Percentiles rank a stretch among this genome's conserved stretches.
Conservation (phyloP, 176 grass and related monocot species). For the Ensete ventricosum region DNA sequence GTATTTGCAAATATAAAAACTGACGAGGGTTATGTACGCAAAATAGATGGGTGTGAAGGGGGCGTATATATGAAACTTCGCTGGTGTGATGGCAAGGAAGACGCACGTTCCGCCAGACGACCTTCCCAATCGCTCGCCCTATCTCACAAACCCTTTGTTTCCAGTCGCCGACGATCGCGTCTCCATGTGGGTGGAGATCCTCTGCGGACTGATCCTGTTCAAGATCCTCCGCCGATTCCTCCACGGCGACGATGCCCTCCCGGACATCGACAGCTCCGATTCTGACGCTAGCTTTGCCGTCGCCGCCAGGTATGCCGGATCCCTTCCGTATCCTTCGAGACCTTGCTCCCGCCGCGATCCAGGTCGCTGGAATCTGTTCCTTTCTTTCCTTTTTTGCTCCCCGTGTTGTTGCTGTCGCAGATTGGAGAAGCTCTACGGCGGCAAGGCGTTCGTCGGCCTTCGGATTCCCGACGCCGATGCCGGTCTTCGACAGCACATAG, state of each 20-base stretch:
- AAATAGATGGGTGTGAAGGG: too few relatives aligned
- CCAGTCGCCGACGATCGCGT: neutral
- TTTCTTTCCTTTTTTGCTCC: neutral
- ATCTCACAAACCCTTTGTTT: neutral
- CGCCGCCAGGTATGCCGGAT: constrained; percentile 42
- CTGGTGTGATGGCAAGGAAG: too few relatives aligned
- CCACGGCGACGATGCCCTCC: constrained; percentile 31
- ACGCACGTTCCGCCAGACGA: too few relatives aligned
- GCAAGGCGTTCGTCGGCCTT: constrained; percentile 78
- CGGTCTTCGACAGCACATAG: constrained; percentile 65
- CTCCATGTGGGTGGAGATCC: constrained; percentile 79
- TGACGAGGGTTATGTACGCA: too few relatives aligned
- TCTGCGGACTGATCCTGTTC: constrained; percentile 75
- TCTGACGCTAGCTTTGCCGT: constrained; percentile 58
- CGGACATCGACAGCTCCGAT: constrained; percentile 68
- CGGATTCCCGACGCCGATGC: constrained; percentile 83
- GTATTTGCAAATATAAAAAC: too few relatives aligned
- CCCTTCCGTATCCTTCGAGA: neutral
- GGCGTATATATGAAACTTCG: too few relatives aligned
- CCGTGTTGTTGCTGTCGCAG: constrained; percentile 21
- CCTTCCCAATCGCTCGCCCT: too few relatives aligned
- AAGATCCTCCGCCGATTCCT: constrained; percentile 53
- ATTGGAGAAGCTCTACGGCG: constrained; percentile 81
- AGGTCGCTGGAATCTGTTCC: neutral
- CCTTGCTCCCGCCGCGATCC: neutral